Base-by-base conservation (phyloP, 2,329 filamentous ascomycete genomes). In the Aphanocladium album region DNA sequence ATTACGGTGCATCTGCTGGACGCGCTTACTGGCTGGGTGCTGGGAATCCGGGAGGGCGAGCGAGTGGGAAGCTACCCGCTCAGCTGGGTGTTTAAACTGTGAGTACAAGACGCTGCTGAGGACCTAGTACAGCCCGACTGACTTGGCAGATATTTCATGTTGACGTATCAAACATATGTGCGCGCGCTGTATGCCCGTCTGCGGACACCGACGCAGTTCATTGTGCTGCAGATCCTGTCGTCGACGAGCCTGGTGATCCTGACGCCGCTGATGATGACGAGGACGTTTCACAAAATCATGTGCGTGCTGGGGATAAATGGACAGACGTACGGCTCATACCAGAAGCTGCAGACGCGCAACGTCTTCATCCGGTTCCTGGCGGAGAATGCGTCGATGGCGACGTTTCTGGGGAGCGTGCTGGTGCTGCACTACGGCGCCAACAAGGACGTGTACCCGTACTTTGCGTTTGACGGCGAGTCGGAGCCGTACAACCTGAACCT, bases 121-220 rank as follows among this genome's bases (percentile, higher is more conserved):
- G n/a, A 9, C 25, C 16, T 16, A 14, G 33, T 35, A 45, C 45
- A 60, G 21, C 8, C 1, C 1, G 37, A 23, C 61, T 21, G n/a
- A 21, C 23, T 14, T 23, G 12, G 14, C 64, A 84, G 82, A 52
- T 88, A 87, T 71, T 88, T 87, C 70, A 84, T 84, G 77, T 74
- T 89, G 56, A 89, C 86, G 6, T 89, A 89, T 71, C 86, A 89
- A 72, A 89, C 86, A 5, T 89, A 89, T 72, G 86, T 89, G 14
- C 84, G 86, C 57, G 85, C 86, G 12, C 73, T 89, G 61, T 89
- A 89, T 69, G 86, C 86, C 16, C 84, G 86, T 19, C 80, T 89
- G 16, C 85, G 86, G 63, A 86, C 83, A 6, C 86, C 85, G 0
- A 73, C 77, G 43, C 85, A 89, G 72, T 89, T 89, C 73, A 78